Base-by-base conservation (phyloP, 805 yeast genomes). In the Saccharomycopsis capsularis region DNA sequence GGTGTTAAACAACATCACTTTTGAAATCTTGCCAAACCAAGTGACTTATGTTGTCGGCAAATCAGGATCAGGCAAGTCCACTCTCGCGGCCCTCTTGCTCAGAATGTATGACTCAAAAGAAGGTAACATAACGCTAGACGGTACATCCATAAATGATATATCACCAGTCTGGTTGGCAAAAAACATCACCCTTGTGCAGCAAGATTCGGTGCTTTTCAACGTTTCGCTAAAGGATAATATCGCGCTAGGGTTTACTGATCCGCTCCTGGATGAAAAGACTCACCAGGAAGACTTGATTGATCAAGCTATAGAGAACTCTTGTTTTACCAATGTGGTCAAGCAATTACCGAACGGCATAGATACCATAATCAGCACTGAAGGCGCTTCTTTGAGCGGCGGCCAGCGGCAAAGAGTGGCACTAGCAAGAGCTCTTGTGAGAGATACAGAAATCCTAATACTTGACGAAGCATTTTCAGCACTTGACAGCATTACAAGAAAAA, bases 51-150 rank as follows among this genome's bases (percentile, higher is more conserved):
- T 93, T 3, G 76, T 93, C 38, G 99, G 99, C 1, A 71, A 74
- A 52, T 89, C 97, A 0, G 99, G 99, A 0, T 81, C 90, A 0
- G 99, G 99, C 0, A 93, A 93, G 62, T 91, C 98, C 0, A 84
- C 98, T 0, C 53, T 93, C 2, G 75, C 83, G 0, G 74, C 74
- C 34, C 61, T 93, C 2, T 57, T 93, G 1, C 61, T 84, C 47
- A 75, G 75, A 24, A 72, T 86, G 22, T 88, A 90, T 57, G 53
- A 61, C 0, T 65, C 70, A 0, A 55, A 63, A 3, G 48, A 61
- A 0, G 99, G 99, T 0, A 48, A 58, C 1, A 74, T 93, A 1
- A 60, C 60, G 2, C 63, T 90, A 11, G 89, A 80, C 60, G 82
- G 77, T 0, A 59, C 64, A 41, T 66, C 74, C 38, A 59, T 85